Evolutionary conservation across 2,329 filamentous ascomycete genomes (phyloP).

Genomic region (Cladophialophora chaetospira): DNA sequence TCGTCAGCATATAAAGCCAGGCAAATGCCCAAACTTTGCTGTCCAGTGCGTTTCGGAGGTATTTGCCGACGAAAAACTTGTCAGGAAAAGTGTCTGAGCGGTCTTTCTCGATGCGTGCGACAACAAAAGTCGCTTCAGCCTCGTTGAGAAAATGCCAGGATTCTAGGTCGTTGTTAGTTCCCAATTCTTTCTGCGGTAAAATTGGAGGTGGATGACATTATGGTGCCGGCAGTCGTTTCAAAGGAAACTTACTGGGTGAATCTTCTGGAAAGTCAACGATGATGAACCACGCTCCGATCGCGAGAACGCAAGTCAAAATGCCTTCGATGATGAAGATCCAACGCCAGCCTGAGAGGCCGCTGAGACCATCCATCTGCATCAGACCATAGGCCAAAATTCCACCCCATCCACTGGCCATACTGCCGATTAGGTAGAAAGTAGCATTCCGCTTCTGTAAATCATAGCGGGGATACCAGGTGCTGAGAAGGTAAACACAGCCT

Average conservation of each 20-base stretch:
- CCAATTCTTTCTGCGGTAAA: too few relatives aligned
- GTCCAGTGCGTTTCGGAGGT: constrained; percentile 51
- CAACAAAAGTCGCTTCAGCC: constrained; percentile 16
- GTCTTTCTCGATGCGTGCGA: constrained; percentile 55
- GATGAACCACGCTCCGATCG: constrained; percentile 44
- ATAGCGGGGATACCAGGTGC: constrained; percentile 30
- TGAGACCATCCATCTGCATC: constrained; percentile 50
- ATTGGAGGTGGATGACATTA: too few relatives aligned
- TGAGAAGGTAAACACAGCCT: constrained; percentile 66
- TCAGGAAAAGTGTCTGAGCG: constrained; percentile 54
- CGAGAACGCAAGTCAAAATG: constrained; percentile 44
- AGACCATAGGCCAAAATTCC: constrained; percentile 50
- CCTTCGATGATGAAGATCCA: constrained; percentile 24
- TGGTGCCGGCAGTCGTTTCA: too few relatives aligned
- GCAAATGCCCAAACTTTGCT: constrained; percentile 59
- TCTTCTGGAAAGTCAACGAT: constrained; percentile 48
- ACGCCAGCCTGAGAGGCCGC: constrained; percentile 51
- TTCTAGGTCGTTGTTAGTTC: too few relatives aligned
- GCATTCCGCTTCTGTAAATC: constrained; percentile 44
- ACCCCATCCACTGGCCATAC: not conserved
- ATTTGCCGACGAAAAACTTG: constrained; percentile 51
- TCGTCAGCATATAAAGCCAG: constrained; percentile 55
- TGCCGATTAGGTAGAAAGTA: constrained; percentile 52
- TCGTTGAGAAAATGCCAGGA: constrained; percentile 41
- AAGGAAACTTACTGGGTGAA: too few relatives aligned